phyloP scores from a whole-genome alignment of 2,329 filamentous ascomycete genomes.

The Samsoniella hepiali region DNA sequence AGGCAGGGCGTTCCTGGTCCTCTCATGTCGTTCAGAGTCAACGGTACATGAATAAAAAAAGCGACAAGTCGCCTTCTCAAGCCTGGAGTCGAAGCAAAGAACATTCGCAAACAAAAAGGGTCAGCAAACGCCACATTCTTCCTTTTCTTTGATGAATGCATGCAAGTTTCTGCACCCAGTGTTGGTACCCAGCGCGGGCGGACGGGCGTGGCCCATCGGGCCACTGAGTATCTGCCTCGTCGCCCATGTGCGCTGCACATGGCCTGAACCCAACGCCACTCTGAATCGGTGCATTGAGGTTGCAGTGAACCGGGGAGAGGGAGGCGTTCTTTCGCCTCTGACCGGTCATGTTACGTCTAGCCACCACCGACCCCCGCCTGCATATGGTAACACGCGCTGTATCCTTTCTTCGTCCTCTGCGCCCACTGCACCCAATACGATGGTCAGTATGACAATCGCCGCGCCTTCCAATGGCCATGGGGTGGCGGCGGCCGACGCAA shows the following conservation, averaged over 20 bases:
- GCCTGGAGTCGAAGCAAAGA: background rate
- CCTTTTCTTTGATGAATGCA: background rate
- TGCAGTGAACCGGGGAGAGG: background rate
- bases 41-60: background rate
- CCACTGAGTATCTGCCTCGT: background rate
- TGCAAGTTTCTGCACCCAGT: background rate
- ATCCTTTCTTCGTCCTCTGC: background rate
- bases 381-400: background rate
- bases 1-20: background rate
- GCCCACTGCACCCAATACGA: background rate
- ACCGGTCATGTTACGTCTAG: background rate
- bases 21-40: too few relatives aligned
- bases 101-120: background rate
- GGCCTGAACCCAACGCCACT: background rate
- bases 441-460: background rate
- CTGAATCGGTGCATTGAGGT: background rate
- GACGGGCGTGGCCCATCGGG: background rate
- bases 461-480: background rate
- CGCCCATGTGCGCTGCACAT: background rate
- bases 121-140: background rate
- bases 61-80: background rate
- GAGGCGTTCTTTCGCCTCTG: background rate
- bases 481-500: background rate
- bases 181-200: constrained; percentile 3
- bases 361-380: background rate